These are phyloP conservation scores for Allium sativum DNA, from an alignment of 106 monocot genomes.

Conservation along the genomic window DNA sequence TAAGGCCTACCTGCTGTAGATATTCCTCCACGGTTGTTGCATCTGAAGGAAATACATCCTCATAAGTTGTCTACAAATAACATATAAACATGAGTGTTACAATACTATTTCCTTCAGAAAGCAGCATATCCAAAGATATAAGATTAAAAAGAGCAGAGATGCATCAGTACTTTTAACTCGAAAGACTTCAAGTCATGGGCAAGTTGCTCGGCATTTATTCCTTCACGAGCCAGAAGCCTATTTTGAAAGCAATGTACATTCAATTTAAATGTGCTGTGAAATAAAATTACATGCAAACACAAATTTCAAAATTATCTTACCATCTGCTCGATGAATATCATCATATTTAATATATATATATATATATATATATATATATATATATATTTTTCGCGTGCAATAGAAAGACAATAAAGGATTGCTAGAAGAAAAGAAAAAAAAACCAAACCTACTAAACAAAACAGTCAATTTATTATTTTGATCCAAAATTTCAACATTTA, in stretches of 20 bases:
- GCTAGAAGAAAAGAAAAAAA: no score
- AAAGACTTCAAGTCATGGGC: slow-evolving; percentile 92
- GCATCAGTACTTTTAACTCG: slow-evolving; percentile 55
- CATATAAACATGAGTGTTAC: not conserved
- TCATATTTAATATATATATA: no score
- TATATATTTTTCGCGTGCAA: no score
- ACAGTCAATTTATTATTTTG: no score
- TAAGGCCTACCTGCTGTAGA: slow-evolving; percentile 65
- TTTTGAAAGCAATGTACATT: not conserved
- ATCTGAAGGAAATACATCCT: slow-evolving; percentile 95
- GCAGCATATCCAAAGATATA: not conserved
- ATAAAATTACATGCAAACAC: not conserved
- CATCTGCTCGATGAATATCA: no score
- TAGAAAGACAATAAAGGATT: no score
- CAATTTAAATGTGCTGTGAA: not conserved
- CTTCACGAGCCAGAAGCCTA: slow-evolving; percentile 87
- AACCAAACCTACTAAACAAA: no score
- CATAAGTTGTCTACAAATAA: slow-evolving; percentile 65
- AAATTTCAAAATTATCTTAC: not conserved
- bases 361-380: no score
- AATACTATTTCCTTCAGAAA: not conserved
- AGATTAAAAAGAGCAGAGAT: not conserved
- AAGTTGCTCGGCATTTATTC: slow-evolving; percentile 94
- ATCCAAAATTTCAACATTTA: no score
- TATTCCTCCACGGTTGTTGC: slow-evolving; percentile 94